Conservation (phyloP, 2,329 filamentous ascomycete genomes). For the Sphaerulina musiva region DNA sequence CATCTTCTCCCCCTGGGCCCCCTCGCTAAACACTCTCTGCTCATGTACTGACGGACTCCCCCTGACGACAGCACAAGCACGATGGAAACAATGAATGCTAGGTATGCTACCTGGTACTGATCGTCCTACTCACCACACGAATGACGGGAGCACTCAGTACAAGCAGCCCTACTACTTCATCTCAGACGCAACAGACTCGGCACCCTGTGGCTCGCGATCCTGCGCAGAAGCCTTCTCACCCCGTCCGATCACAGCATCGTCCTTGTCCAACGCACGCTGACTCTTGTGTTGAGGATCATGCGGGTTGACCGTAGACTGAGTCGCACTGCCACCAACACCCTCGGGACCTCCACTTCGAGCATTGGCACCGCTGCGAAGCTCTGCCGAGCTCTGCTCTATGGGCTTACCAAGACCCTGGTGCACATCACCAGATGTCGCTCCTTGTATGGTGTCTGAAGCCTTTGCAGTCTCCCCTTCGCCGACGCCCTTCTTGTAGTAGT, state of each 20-base stretch:
- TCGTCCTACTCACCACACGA: too few relatives aligned
- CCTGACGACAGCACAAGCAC: too few relatives aligned
- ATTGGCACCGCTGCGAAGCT: slow-evolving; percentile 43
- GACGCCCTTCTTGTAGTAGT: slow-evolving; percentile 36
- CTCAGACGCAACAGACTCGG: slow-evolving; percentile 28
- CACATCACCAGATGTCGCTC: slow-evolving; percentile 50
- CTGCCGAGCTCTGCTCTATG: slow-evolving; percentile 41
- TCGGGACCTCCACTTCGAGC: slow-evolving; percentile 33
- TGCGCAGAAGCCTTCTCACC: slow-evolving; percentile 32
- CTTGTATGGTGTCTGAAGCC: slow-evolving; percentile 44
- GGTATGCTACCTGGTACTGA: too few relatives aligned
- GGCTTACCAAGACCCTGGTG: slow-evolving; percentile 51
- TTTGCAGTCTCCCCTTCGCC: slow-evolving; percentile 40
- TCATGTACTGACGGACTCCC: too few relatives aligned
- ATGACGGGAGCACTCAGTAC: too few relatives aligned
- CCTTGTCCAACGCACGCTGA: slow-evolving; percentile 36
- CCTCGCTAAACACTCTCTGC: too few relatives aligned
- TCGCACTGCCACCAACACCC: slow-evolving; percentile 36
- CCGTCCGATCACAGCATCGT: slow-evolving; percentile 32
- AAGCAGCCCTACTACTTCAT: slow-evolving; percentile 3
- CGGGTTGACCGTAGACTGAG: slow-evolving; percentile 25
- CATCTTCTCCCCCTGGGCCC: too few relatives aligned
- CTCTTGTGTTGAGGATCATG: slow-evolving; percentile 32
- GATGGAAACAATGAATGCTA: too few relatives aligned
- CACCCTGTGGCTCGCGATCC: slow-evolving; percentile 33